These are phyloP conservation scores for Phycomyces nitens DNA, from an alignment of 192 early-diverging fungal species.

Conservation along the genomic window DNA sequence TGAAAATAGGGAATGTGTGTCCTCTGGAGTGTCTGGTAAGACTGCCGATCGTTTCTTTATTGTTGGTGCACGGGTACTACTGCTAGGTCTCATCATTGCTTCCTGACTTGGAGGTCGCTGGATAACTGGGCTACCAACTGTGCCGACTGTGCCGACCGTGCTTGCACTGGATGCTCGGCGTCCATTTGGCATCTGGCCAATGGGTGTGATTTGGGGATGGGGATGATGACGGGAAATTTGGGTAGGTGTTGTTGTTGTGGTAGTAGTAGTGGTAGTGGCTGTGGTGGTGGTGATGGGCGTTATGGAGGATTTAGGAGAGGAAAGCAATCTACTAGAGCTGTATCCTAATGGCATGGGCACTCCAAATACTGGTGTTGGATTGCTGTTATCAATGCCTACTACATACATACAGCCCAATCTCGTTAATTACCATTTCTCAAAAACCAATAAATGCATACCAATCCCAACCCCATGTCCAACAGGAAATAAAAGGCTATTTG, in stretches of 20 bases:
- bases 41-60: conserved; percentile 4
- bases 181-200: conserved; percentile 16
- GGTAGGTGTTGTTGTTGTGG: not conserved
- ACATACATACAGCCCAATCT: too few relatives aligned
- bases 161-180: conserved; percentile 11
- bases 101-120: not conserved
- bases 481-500: conserved; percentile 1
- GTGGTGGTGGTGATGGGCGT: not conserved
- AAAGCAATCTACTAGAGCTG: too few relatives aligned
- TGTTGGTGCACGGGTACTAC: not conserved
- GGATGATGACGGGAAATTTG: not conserved
- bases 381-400: too few relatives aligned
- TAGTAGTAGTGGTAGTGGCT: not conserved
- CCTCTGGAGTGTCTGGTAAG: not conserved
- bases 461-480: too few relatives aligned
- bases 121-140: conserved; percentile 6
- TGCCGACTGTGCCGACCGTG: not conserved
- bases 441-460: too few relatives aligned
- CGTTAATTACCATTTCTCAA: too few relatives aligned
- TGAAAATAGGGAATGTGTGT: conserved; percentile 18
- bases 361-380: too few relatives aligned
- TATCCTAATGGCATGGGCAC: too few relatives aligned
- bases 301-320: too few relatives aligned
- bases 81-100: not conserved
- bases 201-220: conserved; percentile 10